A percentile compares a stretch with the other conserved stretches of the same genome.
These are phyloP conservation scores for Sporothrix schenckii DNA, from an alignment of 2,329 filamentous ascomycete genomes.

Conservation along the genomic window DNA sequence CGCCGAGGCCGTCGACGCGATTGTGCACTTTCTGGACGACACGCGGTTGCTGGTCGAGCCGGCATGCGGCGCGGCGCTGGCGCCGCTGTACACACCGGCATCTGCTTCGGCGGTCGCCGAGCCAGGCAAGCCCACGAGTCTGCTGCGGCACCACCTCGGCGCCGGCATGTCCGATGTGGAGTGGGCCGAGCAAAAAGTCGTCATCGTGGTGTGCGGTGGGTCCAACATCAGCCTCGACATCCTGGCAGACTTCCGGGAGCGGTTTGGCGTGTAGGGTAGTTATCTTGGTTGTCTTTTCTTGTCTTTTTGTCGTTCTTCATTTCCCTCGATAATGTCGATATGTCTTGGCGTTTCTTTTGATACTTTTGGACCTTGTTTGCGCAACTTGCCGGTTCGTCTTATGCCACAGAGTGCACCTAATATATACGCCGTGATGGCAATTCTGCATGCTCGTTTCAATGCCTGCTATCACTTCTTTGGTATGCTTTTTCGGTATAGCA, in stretches of 20 bases:
- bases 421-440: neutral
- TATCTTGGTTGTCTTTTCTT: neutral
- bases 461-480: neutral
- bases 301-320: neutral
- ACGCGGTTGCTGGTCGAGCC: constrained; percentile 80
- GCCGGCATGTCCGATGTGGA: constrained; percentile 57
- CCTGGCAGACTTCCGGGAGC: constrained; percentile 60
- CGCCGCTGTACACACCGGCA: constrained; percentile 60
- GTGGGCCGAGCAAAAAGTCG: constrained; percentile 69
- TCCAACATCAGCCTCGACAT: constrained; percentile 66
- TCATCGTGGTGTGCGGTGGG: constrained; percentile 84
- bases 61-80: constrained; percentile 81
- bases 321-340: neutral
- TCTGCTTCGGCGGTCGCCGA: neutral
- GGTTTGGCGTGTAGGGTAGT: constrained; percentile 45
- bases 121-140: neutral
- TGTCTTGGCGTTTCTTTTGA: neutral
- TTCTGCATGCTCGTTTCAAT: neutral
- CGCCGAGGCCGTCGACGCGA: constrained; percentile 77
- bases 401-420: constrained; percentile 8
- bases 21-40: constrained; percentile 77
- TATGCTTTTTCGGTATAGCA: constrained; percentile 34
- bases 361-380: neutral
- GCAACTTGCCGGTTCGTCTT: neutral
- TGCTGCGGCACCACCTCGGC: constrained; percentile 63